These are phyloP conservation scores for Quercus mongolica DNA, from an alignment of 306 rosid species.

Conservation along the genomic window DNA sequence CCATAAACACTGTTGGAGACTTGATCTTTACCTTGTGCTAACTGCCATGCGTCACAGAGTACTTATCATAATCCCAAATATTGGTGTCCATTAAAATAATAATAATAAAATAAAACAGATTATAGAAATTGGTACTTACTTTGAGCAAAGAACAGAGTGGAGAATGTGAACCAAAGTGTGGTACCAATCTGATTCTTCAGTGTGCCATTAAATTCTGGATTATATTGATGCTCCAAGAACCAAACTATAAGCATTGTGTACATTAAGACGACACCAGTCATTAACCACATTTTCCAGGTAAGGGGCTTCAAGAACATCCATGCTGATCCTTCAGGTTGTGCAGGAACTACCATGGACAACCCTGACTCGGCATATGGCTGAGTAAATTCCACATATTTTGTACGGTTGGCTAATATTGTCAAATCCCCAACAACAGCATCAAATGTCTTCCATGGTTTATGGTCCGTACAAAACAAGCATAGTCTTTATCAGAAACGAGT, in stretches of 20 bases:
- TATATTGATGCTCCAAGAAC: conserved; percentile 50
- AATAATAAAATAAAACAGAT: too few relatives aligned
- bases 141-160: conserved; percentile 72
- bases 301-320: conserved; percentile 71
- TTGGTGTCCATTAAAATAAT: too few relatives aligned
- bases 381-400: conserved; percentile 51
- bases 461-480: conserved; percentile 13
- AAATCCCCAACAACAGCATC: conserved; percentile 66
- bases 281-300: conserved; percentile 63
- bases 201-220: conserved; percentile 54
- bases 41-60: too few relatives aligned
- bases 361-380: conserved; percentile 66
- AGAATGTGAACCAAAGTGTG: conserved; percentile 59
- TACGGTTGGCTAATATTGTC: conserved; percentile 43
- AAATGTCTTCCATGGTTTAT: conserved; percentile 40
- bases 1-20: too few relatives aligned
- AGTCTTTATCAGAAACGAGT: conserved; percentile 1
- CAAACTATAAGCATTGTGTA: conserved; percentile 59
- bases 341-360: conserved; percentile 54
- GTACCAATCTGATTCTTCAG: conserved; percentile 54
- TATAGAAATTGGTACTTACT: conserved; percentile 19
- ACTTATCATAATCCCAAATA: too few relatives aligned
- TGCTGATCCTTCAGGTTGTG: conserved; percentile 25
- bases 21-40: too few relatives aligned
- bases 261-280: conserved; percentile 30